These are phyloP conservation scores for Rhodofomes roseus DNA, from an alignment of 1,284 basidiomycete species.

Conservation along the genomic window DNA sequence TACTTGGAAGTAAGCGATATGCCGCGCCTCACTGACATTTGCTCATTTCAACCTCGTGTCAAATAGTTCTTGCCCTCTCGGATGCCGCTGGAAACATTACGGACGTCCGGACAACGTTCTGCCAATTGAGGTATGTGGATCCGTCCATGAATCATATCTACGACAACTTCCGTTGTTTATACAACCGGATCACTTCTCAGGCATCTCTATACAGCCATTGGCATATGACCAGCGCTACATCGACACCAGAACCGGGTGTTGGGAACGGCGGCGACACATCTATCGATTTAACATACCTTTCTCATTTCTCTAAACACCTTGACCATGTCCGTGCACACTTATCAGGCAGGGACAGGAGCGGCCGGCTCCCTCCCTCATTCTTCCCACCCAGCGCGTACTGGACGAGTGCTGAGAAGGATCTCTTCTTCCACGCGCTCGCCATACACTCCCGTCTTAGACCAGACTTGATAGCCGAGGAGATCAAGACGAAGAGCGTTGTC, in stretches of 20 bases:
- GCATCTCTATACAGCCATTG: neutral
- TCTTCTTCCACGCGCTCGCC: conserved; percentile 66
- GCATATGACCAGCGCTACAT: neutral
- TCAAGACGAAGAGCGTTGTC: conserved; percentile 55
- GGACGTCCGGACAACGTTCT: neutral
- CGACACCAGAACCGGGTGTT: neutral
- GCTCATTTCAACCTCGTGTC: too few species aligned
- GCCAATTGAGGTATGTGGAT: neutral
- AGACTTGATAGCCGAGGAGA: conserved; percentile 65
- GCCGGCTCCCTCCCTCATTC: conserved; percentile 33
- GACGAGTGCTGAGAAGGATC: conserved; percentile 61
- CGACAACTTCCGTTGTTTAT: too few species aligned
- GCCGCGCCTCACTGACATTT: too few species aligned
- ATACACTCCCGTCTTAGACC: conserved; percentile 65
- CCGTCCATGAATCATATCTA: too few species aligned
- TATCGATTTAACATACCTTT: conserved; percentile 14
- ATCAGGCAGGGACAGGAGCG: conserved; percentile 13
- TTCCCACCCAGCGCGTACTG: conserved; percentile 50
- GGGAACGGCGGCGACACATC: conserved; percentile 11
- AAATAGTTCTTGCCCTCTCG: neutral
- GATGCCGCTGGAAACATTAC: neutral
- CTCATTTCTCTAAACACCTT: conserved; percentile 18
- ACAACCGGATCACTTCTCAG: too few species aligned
- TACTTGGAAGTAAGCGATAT: too few species aligned
- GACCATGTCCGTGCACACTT: conserved; percentile 21